These are phyloP conservation scores for Amborella trichopoda DNA, from an alignment of 164 flowering plant genomes.

Conservation along the genomic window DNA sequence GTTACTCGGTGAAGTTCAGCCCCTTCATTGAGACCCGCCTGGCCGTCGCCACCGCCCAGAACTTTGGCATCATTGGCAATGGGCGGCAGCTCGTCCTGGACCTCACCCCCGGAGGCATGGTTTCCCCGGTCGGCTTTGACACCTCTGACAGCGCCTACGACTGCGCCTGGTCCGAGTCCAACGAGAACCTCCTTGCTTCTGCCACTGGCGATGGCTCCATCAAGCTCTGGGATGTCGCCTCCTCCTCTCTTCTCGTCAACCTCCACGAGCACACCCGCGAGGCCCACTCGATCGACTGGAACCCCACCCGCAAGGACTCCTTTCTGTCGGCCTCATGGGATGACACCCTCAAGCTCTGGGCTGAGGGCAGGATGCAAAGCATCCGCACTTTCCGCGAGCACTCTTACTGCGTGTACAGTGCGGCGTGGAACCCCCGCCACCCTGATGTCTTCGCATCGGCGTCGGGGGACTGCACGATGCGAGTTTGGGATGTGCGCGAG, in stretches of 20 bases:
- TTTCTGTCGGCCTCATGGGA: slow-evolving; percentile 85
- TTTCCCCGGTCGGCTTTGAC: slow-evolving; percentile 28
- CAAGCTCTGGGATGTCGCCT: slow-evolving; percentile 69
- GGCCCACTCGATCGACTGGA: slow-evolving; percentile 72
- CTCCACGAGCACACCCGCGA: slow-evolving; percentile 88
- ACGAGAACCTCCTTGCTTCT: slow-evolving; percentile 70
- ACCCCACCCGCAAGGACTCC: slow-evolving; percentile 79
- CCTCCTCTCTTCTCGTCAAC: slow-evolving; percentile 65
- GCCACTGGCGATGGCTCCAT: slow-evolving; percentile 91
- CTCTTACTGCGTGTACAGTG: slow-evolving; percentile 76
- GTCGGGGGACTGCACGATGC: slow-evolving; percentile 69
- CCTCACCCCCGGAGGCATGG: slow-evolving; percentile 26
- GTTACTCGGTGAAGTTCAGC: slow-evolving; percentile 92
- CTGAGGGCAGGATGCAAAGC: slow-evolving; percentile 62
- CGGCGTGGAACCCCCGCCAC: slow-evolving; percentile 87
- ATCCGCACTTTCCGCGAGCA: slow-evolving; percentile 88
- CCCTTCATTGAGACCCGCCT: slow-evolving; percentile 84
- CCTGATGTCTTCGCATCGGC: slow-evolving; percentile 90
- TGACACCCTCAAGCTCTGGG: slow-evolving; percentile 80
- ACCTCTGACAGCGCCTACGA: slow-evolving; percentile 94
- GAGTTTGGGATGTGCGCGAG: slow-evolving; percentile 92
- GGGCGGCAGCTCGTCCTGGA: slow-evolving; percentile 85
- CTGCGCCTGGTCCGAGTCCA: slow-evolving; percentile 80
- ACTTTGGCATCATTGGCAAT: slow-evolving; percentile 97
- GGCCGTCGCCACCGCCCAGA: slow-evolving; percentile 93